phyloP scores from a whole-genome alignment of 2,329 filamentous ascomycete species.

The Dothideomycetes sp. region DNA sequence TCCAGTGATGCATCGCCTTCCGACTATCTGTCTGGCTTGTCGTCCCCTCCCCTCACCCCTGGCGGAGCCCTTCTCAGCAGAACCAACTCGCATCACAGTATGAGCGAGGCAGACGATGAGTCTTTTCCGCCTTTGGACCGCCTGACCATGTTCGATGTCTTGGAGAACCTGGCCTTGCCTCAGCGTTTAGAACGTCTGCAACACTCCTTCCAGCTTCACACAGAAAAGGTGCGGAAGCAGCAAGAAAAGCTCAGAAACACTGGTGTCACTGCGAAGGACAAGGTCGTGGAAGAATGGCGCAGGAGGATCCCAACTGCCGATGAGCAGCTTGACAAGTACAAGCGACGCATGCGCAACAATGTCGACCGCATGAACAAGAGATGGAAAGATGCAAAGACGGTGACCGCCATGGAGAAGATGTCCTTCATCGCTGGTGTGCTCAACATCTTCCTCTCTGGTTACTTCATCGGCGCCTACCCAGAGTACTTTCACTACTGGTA shows the following conservation, averaged over 20 bases:
- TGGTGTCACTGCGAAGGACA: conserved; percentile 69
- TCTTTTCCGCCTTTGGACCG: conserved; percentile 79
- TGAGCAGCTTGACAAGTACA: conserved; percentile 85
- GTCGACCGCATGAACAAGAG: conserved; percentile 77
- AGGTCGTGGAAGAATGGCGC: conserved; percentile 87
- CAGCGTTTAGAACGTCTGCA: conserved; percentile 88
- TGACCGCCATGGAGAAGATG: conserved; percentile 84
- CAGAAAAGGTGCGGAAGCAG: conserved; percentile 72
- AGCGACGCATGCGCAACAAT: conserved; percentile 71
- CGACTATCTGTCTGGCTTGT: conserved; percentile 3
- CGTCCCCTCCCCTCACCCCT: conserved; percentile 30
- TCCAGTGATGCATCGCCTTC: conserved; percentile 20
- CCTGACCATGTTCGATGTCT: conserved; percentile 79
- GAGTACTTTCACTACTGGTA: conserved; percentile 92
- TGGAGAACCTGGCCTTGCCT: conserved; percentile 84
- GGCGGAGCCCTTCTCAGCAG: conserved; percentile 48
- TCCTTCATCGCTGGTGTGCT: conserved; percentile 93
- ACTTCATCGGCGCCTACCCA: conserved; percentile 76
- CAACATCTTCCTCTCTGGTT: conserved; percentile 95
- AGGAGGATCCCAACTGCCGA: conserved; percentile 76
- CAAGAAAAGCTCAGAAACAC: conserved; percentile 68
- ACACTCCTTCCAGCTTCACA: conserved; percentile 69
- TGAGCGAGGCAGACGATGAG: conserved; percentile 51
- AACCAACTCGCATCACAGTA: conserved; percentile 27
- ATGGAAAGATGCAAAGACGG: conserved; percentile 83